Evolutionary conservation across 179 eudicot species (phyloP).

Genomic region (Patellifolia procumbens): DNA sequence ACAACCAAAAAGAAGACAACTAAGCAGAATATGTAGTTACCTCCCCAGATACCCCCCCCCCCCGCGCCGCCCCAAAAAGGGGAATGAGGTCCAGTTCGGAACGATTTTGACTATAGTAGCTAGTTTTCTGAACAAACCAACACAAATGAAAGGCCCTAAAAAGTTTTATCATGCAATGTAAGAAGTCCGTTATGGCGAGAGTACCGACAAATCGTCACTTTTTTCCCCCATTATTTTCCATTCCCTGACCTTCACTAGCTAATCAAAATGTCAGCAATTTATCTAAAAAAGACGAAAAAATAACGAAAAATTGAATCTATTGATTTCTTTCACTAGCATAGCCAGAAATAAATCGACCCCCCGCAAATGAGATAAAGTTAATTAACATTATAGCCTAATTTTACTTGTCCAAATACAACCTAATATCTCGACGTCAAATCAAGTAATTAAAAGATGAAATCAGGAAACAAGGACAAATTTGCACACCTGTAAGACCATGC

Average conservation of each 20-base stretch:
- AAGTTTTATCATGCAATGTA: neutral
- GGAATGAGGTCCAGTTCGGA: neutral
- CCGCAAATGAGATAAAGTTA: neutral
- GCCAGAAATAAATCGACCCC: slow-evolving; percentile 2
- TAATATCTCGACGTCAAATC: neutral
- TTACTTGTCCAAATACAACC: slow-evolving; percentile 5
- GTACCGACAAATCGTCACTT: neutral
- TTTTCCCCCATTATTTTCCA: neutral
- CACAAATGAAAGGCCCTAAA: neutral
- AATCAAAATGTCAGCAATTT: neutral
- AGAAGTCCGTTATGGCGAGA: neutral
- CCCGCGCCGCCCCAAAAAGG: neutral
- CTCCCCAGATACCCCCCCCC: neutral
- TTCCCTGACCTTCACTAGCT: neutral
- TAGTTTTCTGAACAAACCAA: neutral
- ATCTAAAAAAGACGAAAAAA: neutral
- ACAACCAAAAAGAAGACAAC: neutral
- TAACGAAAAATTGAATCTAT: neutral
- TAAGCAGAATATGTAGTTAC: neutral
- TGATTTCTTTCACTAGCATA: neutral
- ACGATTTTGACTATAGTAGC: neutral
- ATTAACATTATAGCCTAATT: neutral
- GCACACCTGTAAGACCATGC: slow-evolving; percentile 43
- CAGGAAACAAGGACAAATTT: neutral
- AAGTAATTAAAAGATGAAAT: neutral